Evolutionary conservation across 2,329 filamentous ascomycete genomes (phyloP), one percentile per base, ranked within the genome.

Genomic region (Hymenotorrendiella dingleyae): DNA sequence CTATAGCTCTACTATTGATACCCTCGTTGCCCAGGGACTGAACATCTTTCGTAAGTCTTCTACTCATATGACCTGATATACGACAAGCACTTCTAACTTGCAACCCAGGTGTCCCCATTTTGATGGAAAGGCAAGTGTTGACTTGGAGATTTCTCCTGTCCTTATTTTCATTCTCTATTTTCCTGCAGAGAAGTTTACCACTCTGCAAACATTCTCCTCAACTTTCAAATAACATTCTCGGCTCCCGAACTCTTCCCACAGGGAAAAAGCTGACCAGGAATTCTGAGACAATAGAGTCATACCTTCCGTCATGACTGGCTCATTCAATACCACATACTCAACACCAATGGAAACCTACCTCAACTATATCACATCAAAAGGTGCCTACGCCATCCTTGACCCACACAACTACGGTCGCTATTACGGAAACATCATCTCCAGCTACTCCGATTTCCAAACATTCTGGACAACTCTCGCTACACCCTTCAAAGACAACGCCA

Each of bases 41-140:
- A 57, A 56, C 28, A 50, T 48, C 6, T 56, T 57, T 41, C 48
- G 55, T 77, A 53, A 32, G 40, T 8, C 19, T n/a, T n/a, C n/a
- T n/a, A n/a, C n/a, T n/a, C n/a, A n/a, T n/a, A n/a, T n/a, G n/a
- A n/a, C 17, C 21, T 19, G 4, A 8, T 14, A 14, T 7, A 14
- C 17, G 6, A 22, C 4, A 14, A 9, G 7, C n/a, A 14, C 17
- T 16, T 23, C 27, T 23, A 28, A 16, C 78, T 40, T 72, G 76
- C 40, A 67, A 19, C 21, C n/a, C 27, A 49, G 43, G 48, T 46
- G 65, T 68, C 20, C 56, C 61, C 16, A 65, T 68, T 45, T 43
- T 73, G 58, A 79, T 80, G 75, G 76, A 80, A 58, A 72, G 76
- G 10, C 63, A n/a, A n/a, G n/a, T n/a, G n/a, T n/a, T n/a, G n/a